These are phyloP conservation scores for Blastomyces silverae DNA, from an alignment of 2,329 filamentous ascomycete genomes.

Conservation along the genomic window DNA sequence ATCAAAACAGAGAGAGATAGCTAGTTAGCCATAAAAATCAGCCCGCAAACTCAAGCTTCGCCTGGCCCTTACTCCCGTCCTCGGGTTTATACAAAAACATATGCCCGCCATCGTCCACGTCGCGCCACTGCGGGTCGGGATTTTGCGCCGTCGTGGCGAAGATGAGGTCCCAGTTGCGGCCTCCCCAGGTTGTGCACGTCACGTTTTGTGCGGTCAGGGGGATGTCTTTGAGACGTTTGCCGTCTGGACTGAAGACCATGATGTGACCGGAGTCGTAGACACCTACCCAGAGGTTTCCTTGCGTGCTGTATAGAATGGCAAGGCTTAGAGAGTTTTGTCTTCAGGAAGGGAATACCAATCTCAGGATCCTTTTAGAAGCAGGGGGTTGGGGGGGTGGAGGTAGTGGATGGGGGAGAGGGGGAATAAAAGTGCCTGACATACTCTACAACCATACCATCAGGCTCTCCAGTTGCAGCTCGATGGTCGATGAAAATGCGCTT, in stretches of 20 bases:
- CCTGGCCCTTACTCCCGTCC: slow-evolving; percentile 25
- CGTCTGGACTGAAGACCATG: slow-evolving; percentile 33
- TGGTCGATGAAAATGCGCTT: slow-evolving; percentile 61
- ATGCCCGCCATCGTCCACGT: slow-evolving; percentile 34
- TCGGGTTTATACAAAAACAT: slow-evolving; percentile 31
- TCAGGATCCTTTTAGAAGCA: background rate
- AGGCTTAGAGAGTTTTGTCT: background rate
- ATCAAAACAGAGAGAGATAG: background rate
- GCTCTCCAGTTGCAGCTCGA: slow-evolving; percentile 28
- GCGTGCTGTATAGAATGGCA: slow-evolving; percentile 22
- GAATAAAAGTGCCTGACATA: slow-evolving; percentile 21
- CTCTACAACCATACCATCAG: slow-evolving; percentile 38
- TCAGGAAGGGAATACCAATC: background rate
- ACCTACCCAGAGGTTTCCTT: slow-evolving; percentile 36
- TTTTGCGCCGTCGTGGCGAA: slow-evolving; percentile 31
- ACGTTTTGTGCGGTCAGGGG: slow-evolving; percentile 31
- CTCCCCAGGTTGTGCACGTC: slow-evolving; percentile 37
- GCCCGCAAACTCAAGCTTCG: slow-evolving; percentile 34
- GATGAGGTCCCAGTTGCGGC: slow-evolving; percentile 31
- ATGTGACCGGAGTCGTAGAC: slow-evolving; percentile 32
- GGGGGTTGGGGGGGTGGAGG: no score
- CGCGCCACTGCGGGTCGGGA: slow-evolving; percentile 21
- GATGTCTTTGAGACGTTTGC: slow-evolving; percentile 33
- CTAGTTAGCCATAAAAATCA: background rate
- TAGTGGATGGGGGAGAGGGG: background rate